Conservation (phyloP, 768 basidiomycete genomes). For the Termitomyces sp. region DNA sequence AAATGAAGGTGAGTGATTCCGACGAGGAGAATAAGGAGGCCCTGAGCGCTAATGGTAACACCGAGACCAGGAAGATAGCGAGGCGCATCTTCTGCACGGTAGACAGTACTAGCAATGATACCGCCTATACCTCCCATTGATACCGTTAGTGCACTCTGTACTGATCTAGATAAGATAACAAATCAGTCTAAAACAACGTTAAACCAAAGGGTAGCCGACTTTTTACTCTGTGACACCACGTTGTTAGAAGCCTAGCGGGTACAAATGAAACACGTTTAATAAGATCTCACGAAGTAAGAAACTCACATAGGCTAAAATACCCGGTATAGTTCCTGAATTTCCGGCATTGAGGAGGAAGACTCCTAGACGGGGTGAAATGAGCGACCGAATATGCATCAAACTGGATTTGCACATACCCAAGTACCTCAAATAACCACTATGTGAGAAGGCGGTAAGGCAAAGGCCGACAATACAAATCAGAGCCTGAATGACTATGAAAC, state of each 20-base stretch:
- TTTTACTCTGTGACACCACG: slow-evolving; percentile 46
- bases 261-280: neutral
- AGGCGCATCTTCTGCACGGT: slow-evolving; percentile 38
- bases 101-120: slow-evolving; percentile 39
- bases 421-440: slow-evolving; percentile 5
- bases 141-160: slow-evolving; percentile 37
- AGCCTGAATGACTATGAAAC: slow-evolving; percentile 36
- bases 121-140: slow-evolving; percentile 41
- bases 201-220: slow-evolving; percentile 15
- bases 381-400: neutral
- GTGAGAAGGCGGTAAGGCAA: slow-evolving; percentile 6
- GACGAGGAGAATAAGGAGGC: slow-evolving; percentile 31
- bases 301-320: slow-evolving; percentile 41
- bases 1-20: slow-evolving; percentile 32
- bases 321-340: slow-evolving; percentile 39
- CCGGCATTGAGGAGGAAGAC: slow-evolving; percentile 42
- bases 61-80: slow-evolving; percentile 42
- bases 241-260: slow-evolving; percentile 37
- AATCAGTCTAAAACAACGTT: neutral
- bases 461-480: slow-evolving; percentile 35
- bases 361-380: slow-evolving; percentile 22
- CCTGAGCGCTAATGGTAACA: slow-evolving; percentile 37
- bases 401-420: slow-evolving; percentile 33
- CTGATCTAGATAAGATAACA: slow-evolving; percentile 18
- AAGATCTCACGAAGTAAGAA: neutral